Conservation (phyloP, 306 rosid species). For the Corylus americana region DNA sequence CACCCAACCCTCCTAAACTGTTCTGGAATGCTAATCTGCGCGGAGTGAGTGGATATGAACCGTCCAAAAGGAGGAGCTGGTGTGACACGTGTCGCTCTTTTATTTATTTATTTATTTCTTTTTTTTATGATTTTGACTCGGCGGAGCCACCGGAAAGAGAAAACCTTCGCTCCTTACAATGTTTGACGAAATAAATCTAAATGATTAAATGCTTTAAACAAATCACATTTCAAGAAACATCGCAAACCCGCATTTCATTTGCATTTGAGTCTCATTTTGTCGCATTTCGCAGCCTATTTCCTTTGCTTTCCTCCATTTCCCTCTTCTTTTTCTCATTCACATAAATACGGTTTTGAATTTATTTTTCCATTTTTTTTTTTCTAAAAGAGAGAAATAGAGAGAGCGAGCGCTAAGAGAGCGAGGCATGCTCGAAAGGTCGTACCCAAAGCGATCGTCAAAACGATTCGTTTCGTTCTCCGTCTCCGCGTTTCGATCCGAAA, state of each 20-base stretch:
- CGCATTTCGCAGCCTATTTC: constrained; percentile 24
- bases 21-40: neutral
- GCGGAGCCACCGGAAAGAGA: constrained; percentile 52
- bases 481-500: constrained; percentile 35
- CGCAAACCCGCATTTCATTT: constrained; percentile 3
- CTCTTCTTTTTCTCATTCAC: constrained; percentile 39
- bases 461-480: constrained; percentile 42
- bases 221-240: neutral
- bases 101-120: no score
- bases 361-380: constrained; percentile 6
- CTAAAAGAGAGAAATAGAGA: constrained; percentile 11
- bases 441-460: constrained; percentile 37
- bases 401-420: constrained; percentile 10
- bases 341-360: constrained; percentile 32
- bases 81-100: neutral
- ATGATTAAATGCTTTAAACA: neutral
- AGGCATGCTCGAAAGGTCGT: constrained; percentile 52
- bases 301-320: constrained; percentile 38
- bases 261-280: constrained; percentile 48
- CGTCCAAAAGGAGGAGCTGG: constrained; percentile 15
- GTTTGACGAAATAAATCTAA: neutral
- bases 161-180: constrained; percentile 25
- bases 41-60: constrained; percentile 7
- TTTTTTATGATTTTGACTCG: neutral
- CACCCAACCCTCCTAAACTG: neutral